These are phyloP conservation scores for Lichtheimia ornata DNA, from an alignment of 371 early-diverging fungal species.

Conservation along the genomic window DNA sequence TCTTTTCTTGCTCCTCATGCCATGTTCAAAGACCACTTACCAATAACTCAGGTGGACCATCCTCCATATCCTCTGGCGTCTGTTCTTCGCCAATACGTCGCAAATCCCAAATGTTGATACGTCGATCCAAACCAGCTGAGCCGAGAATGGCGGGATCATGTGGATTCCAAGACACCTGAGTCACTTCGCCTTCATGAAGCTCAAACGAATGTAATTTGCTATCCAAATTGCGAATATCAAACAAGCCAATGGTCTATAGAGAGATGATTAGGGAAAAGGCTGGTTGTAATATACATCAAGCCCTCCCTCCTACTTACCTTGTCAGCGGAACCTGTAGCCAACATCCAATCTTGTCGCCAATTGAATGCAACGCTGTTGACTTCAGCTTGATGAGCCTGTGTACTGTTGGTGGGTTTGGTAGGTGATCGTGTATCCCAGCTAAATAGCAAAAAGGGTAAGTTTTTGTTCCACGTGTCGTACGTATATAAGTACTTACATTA, in stretches of 20 bases:
- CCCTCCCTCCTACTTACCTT: slow-evolving; percentile 64
- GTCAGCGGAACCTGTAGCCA: slow-evolving; percentile 97
- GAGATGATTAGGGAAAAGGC: background rate
- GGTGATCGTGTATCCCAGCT: slow-evolving; percentile 73
- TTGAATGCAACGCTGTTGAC: slow-evolving; percentile 95
- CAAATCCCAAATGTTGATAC: slow-evolving; percentile 97
- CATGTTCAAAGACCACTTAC: slow-evolving; percentile 31
- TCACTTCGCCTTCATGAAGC: slow-evolving; percentile 90
- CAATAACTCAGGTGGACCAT: slow-evolving; percentile 98
- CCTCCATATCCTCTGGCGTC: slow-evolving; percentile 94
- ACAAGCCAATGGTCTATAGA: slow-evolving; percentile 82
- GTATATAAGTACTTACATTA: slow-evolving; percentile 66
- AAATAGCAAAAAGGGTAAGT: background rate
- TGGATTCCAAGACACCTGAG: slow-evolving; percentile 96
- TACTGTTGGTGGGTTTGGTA: slow-evolving; percentile 64
- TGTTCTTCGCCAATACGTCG: slow-evolving; percentile 93
- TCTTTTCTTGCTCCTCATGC: background rate
- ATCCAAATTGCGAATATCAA: slow-evolving; percentile 95
- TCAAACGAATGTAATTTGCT: slow-evolving; percentile 83
- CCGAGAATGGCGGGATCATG: slow-evolving; percentile 91
- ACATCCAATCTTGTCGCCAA: slow-evolving; percentile 81
- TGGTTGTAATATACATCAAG: background rate
- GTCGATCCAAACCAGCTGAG: slow-evolving; percentile 89
- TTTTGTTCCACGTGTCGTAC: background rate
- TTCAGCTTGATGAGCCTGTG: slow-evolving; percentile 89